phyloP scores from a whole-genome alignment of 2,329 filamentous ascomycete species.

The Gaeumannomyces sp. region DNA sequence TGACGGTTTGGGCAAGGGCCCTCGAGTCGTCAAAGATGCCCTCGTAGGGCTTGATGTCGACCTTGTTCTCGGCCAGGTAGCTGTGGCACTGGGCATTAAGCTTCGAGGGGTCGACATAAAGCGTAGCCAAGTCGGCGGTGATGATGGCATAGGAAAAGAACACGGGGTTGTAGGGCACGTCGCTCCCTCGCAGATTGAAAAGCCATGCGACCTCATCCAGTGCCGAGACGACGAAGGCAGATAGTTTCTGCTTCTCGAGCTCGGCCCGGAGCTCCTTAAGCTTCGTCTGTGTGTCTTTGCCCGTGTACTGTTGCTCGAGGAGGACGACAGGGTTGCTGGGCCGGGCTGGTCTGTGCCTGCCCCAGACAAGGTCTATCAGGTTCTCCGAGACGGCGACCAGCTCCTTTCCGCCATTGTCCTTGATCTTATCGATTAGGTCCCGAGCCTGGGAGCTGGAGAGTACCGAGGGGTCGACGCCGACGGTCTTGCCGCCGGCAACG shows the following conservation, averaged over 20 bases:
- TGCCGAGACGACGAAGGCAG: slow-evolving; percentile 87
- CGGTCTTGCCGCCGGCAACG: slow-evolving; percentile 76
- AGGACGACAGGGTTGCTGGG: slow-evolving; percentile 72
- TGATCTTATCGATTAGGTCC: slow-evolving; percentile 79
- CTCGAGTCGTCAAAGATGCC: slow-evolving; percentile 74
- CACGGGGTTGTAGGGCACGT: slow-evolving; percentile 96
- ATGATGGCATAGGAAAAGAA: slow-evolving; percentile 96
- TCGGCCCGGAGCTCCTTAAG: slow-evolving; percentile 84
- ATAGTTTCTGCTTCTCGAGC: slow-evolving; percentile 79
- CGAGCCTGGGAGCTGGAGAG: slow-evolving; percentile 59
- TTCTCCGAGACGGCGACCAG: slow-evolving; percentile 74
- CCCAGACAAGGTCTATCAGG: slow-evolving; percentile 90
- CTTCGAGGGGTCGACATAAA: slow-evolving; percentile 82
- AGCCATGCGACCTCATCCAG: slow-evolving; percentile 97
- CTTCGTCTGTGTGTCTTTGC: slow-evolving; percentile 78
- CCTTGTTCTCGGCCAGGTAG: slow-evolving; percentile 63
- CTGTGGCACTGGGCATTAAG: slow-evolving; percentile 60
- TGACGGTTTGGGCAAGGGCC: slow-evolving; percentile 42
- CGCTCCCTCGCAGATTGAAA: slow-evolving; percentile 92
- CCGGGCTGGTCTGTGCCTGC: slow-evolving; percentile 60
- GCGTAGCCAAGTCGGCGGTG: slow-evolving; percentile 66
- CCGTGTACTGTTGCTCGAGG: slow-evolving; percentile 66
- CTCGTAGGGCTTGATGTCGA: slow-evolving; percentile 75
- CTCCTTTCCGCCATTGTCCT: slow-evolving; percentile 74
- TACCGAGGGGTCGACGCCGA: slow-evolving; percentile 85